phyloP scores from a whole-genome alignment of 2,329 filamentous ascomycete genomes.

The Ambrosiella beaveri region DNA sequence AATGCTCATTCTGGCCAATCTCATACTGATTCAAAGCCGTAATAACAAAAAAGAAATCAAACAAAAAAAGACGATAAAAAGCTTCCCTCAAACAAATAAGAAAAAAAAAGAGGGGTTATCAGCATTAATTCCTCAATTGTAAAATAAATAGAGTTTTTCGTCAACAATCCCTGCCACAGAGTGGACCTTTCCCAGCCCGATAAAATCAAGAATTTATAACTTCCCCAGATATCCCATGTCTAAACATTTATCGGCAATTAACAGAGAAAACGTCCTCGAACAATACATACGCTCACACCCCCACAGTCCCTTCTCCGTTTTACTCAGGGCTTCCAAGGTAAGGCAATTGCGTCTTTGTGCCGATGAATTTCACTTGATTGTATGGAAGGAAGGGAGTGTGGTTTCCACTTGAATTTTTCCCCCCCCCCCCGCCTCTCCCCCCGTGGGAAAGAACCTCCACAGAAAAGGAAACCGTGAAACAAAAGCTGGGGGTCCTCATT shows the following conservation, averaged over 20 bases:
- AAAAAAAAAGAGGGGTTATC: too few relatives aligned
- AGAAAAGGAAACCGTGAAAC: neutral
- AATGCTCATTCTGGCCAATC: too few relatives aligned
- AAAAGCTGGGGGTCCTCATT: neutral
- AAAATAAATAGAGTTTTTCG: too few relatives aligned
- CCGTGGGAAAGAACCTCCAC: neutral
- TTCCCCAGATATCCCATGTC: neutral
- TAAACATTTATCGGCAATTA: neutral
- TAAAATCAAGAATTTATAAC: neutral
- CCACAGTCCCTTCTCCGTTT: neutral
- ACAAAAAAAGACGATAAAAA: too few relatives aligned
- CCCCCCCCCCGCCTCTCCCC: neutral
- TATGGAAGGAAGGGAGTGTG: neutral
- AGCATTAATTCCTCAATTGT: too few relatives aligned
- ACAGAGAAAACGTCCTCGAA: neutral
- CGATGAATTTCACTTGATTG: neutral
- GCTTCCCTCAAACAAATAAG: too few relatives aligned
- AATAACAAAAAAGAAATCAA: too few relatives aligned
- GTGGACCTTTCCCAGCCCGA: neutral
- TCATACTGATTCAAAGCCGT: too few relatives aligned
- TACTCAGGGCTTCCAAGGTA: neutral
- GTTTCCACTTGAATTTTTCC: neutral
- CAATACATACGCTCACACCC: neutral
- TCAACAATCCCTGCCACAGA: neutral
- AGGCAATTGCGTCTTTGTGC: neutral